phyloP scores from a whole-genome alignment of 2,329 filamentous ascomycete species.

The Epichloe coenophiala region DNA sequence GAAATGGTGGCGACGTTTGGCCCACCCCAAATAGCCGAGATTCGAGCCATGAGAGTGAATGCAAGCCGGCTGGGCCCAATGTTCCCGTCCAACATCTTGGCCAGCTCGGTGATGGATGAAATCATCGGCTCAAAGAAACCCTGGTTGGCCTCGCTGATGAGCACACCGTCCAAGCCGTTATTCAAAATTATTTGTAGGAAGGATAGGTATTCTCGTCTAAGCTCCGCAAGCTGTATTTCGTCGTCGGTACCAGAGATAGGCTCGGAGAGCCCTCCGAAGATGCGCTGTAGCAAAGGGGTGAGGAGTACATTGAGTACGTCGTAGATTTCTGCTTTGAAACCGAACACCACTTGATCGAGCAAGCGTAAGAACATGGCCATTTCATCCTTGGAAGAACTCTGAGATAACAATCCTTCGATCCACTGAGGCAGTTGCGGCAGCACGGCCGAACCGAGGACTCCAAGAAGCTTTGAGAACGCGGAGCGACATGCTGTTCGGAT shows the following conservation, averaged over 20 bases:
- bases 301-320: no score
- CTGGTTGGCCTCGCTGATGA: conserved; percentile 85
- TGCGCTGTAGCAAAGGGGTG: conserved; percentile 76
- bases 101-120: conserved; percentile 69
- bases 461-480: no score
- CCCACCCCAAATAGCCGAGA: conserved; percentile 83
- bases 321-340: no score
- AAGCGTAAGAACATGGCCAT: no score
- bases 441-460: no score
- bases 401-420: no score
- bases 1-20: conserved; percentile 55
- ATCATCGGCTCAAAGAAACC: conserved; percentile 80
- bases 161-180: conserved; percentile 76
- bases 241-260: conserved; percentile 86
- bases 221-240: conserved; percentile 82
- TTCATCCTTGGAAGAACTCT: no score
- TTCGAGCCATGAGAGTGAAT: conserved; percentile 67
- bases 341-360: no score
- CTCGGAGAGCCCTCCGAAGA: conserved; percentile 74
- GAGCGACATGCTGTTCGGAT: no score
- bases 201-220: conserved; percentile 87
- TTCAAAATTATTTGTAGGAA: conserved; percentile 84
- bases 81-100: conserved; percentile 58
- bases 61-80: conserved; percentile 54
- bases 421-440: no score